Evolutionary conservation across 73 alveolate genomes (phyloP).

Genomic region (Paramecium sonneborni): DNA sequence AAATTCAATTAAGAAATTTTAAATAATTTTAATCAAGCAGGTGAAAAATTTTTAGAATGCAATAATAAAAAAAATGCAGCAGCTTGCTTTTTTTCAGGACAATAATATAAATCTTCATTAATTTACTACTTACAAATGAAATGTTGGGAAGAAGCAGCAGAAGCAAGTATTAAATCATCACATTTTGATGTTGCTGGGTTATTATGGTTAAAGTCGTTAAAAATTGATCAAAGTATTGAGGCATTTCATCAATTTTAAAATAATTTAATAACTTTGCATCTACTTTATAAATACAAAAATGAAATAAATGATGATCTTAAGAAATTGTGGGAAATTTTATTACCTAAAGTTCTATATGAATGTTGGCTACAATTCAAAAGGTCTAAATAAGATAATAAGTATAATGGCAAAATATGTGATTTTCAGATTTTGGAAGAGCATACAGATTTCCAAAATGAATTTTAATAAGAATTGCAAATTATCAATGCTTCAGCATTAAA

Average conservation of each 20-base stretch:
- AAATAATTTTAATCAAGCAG: conserved; percentile 68
- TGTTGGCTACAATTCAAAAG: not conserved
- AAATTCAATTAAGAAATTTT: conserved; percentile 52
- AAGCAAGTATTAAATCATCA: conserved; percentile 57
- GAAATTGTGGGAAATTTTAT: not conserved
- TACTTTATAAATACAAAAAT: not conserved
- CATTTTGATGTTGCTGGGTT: conserved; percentile 64
- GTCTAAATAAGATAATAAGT: not conserved
- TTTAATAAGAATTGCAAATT: not conserved
- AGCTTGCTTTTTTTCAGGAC: conserved; percentile 79
- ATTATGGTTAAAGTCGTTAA: conserved; percentile 5
- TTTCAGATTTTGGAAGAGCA: not conserved
- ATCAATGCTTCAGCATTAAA: not conserved
- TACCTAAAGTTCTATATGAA: not conserved
- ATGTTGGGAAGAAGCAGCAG: conserved; percentile 81
- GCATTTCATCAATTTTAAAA: not conserved
- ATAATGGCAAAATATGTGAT: not conserved
- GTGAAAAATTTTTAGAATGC: conserved; percentile 65
- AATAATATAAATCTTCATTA: conserved; percentile 72
- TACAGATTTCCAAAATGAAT: not conserved
- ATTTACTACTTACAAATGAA: conserved; percentile 59
- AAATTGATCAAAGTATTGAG: conserved; percentile 59
- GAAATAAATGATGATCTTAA: not conserved
- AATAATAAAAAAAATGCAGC: conserved; percentile 77
- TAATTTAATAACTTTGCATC: not conserved